Evolutionary conservation across 179 eudicot genomes (phyloP), one percentile per base, ranked within the genome.

Genomic region (Gypsophila paniculata): DNA sequence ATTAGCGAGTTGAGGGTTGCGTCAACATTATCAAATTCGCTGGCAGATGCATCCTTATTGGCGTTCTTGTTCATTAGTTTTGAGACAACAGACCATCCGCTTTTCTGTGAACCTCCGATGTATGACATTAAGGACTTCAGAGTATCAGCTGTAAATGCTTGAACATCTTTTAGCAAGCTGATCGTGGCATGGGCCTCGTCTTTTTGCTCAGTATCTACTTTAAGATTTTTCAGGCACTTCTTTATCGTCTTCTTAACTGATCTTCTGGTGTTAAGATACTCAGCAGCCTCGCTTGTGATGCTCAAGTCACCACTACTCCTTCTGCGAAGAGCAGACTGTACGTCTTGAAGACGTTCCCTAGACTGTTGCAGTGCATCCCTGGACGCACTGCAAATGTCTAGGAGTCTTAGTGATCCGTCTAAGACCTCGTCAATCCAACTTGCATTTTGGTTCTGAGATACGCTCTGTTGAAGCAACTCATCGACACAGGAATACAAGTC

Each of bases 351-450:
- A 46, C 65, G 25, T 61, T 63, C 73, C 57, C 67, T 77, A 6
- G 75, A 61, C 65, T 77, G 76, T 38, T 66, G 70, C 54, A 64
- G 52, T 13, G 55, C 70, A 46, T 77, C 83, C 62, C 71, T 42
- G 6, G 79, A 26, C 0, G 54, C 36, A 25, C 67, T 70, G 15
- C 83, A 81, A 10, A 79, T 51, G 72, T 84, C 85, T 53, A 84
- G 62, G 12, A 81, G 78, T 25, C 69, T 79, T 6, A 81, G 34
- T 39, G 79, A 76, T 32, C 82, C 80, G 13, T 79, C 87, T 64
- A 84, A 51, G n/a, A 68, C 49, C 69, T 42, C 65, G 3, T 81
- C 74, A 8, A 72, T 39, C 17, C 63, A 42, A 49, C 59, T 79
- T 46, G 67, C 66, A 3, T 6, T 5, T 61, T 76, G 74, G 59